phyloP scores from a whole-genome alignment of 2,329 filamentous ascomycete species.

The Beauveria varroae region DNA sequence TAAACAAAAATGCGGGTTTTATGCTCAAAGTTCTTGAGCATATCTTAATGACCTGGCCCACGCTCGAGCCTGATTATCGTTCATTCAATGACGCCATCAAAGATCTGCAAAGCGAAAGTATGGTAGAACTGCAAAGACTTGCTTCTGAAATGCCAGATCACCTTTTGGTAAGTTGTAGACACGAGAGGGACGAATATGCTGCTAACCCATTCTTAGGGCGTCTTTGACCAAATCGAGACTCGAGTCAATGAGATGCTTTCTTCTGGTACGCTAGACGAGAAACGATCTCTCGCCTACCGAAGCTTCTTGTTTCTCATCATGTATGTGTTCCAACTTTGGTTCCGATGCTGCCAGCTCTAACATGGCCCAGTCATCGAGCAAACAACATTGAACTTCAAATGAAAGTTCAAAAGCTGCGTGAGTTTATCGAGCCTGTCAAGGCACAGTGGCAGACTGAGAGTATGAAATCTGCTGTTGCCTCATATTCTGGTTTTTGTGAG shows the following conservation, averaged over 20 bases:
- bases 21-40: constrained; percentile 88
- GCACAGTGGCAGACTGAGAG: constrained; percentile 68
- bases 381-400: constrained; percentile 62
- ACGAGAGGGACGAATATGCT: not conserved
- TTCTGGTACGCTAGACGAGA: constrained; percentile 68
- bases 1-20: constrained; percentile 70
- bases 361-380: constrained; percentile 61
- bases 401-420: constrained; percentile 63
- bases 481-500: constrained; percentile 71
- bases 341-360: constrained; percentile 11
- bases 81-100: constrained; percentile 84
- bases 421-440: constrained; percentile 77
- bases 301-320: constrained; percentile 93
- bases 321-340: constrained; percentile 31
- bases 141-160: constrained; percentile 89
- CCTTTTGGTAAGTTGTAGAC: constrained; percentile 52
- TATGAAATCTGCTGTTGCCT: constrained; percentile 61
- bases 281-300: constrained; percentile 75
- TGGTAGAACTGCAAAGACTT: constrained; percentile 79
- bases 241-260: constrained; percentile 75
- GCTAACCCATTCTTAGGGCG: constrained; percentile 43
- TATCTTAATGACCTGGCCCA: constrained; percentile 76
- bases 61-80: constrained; percentile 60
- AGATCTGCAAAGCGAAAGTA: constrained; percentile 76
- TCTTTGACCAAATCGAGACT: constrained; percentile 79